A percentile compares a stretch with the other conserved stretches of the same genome.
Conservation (phyloP, 2,329 filamentous ascomycete genomes). For the Fusarium nygamai region DNA sequence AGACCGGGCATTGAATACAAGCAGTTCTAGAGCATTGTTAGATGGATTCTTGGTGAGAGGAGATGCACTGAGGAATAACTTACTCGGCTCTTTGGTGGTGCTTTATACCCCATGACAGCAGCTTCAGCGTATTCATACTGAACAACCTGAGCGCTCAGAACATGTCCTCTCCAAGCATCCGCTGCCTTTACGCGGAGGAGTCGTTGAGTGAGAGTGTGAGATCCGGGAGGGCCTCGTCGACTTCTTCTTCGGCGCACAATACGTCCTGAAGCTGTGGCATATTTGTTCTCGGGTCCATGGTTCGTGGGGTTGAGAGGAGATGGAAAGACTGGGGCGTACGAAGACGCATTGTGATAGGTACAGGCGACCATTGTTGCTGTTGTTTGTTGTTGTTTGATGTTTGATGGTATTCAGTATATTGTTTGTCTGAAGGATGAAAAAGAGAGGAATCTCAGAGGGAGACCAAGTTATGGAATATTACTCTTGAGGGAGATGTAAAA, state of each 20-base stretch:
- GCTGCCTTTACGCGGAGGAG: conserved; percentile 56
- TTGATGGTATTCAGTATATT: conserved; percentile 11
- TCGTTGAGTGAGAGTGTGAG: conserved; percentile 53
- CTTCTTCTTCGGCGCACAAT: conserved; percentile 33
- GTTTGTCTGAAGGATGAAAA: neutral
- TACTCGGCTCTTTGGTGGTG: conserved; percentile 24
- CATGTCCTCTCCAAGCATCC: conserved; percentile 52
- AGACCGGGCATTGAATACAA: conserved; percentile 31
- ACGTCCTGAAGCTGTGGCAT: conserved; percentile 19
- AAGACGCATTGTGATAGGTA: conserved; percentile 27
- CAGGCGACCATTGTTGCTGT: conserved; percentile 29
- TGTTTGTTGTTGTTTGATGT: neutral
- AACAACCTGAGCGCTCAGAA: conserved; percentile 43
- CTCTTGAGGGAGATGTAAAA: conserved; percentile 17
- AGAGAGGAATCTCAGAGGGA: conserved; percentile 4
- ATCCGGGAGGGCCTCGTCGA: conserved; percentile 29
- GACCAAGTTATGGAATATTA: conserved; percentile 19
- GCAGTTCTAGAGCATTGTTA: conserved; percentile 28
- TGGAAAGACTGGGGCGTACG: conserved; percentile 39
- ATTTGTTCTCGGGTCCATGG: conserved; percentile 22
- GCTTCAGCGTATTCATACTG: conserved; percentile 35
- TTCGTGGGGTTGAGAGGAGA: conserved; percentile 45
- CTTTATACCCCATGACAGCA: conserved; percentile 3
- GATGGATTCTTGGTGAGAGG: neutral
- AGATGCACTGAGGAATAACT: neutral